A percentile compares a stretch with the other conserved stretches of the same genome.
These are phyloP conservation scores for Lotus japonicus DNA, from an alignment of 306 rosid genomes.

Conservation along the genomic window DNA sequence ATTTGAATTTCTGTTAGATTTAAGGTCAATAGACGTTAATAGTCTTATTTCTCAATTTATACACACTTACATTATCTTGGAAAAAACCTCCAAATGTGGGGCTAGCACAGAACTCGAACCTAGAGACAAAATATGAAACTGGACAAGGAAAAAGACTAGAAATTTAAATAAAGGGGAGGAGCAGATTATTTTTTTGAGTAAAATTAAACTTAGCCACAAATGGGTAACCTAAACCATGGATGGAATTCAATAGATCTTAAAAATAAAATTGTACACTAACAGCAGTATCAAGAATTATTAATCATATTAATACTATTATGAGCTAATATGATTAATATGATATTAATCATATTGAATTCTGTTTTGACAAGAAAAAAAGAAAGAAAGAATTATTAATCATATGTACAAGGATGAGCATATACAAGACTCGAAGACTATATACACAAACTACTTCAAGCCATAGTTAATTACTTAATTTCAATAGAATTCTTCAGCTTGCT, in stretches of 20 bases:
- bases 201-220: neutral
- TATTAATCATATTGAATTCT: no score
- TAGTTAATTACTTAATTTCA: constrained; percentile 16
- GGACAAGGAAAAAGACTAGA: neutral
- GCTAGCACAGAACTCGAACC: no score
- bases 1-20: no score
- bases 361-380: no score
- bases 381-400: constrained; percentile 5
- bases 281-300: neutral
- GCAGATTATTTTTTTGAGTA: neutral
- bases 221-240: neutral
- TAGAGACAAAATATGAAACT: no score
- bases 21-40: no score
- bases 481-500: constrained; percentile 12
- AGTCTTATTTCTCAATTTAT: no score
- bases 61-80: no score
- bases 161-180: neutral
- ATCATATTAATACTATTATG: constrained; percentile 7
- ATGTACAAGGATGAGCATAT: constrained; percentile 26
- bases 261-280: neutral
- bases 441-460: constrained; percentile 26
- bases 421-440: constrained; percentile 22
- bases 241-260: neutral
- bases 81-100: no score
- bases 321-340: no score